These are phyloP conservation scores for Chloranthus sessilifolius DNA, from an alignment of 164 flowering plant genomes.

Conservation along the genomic window DNA sequence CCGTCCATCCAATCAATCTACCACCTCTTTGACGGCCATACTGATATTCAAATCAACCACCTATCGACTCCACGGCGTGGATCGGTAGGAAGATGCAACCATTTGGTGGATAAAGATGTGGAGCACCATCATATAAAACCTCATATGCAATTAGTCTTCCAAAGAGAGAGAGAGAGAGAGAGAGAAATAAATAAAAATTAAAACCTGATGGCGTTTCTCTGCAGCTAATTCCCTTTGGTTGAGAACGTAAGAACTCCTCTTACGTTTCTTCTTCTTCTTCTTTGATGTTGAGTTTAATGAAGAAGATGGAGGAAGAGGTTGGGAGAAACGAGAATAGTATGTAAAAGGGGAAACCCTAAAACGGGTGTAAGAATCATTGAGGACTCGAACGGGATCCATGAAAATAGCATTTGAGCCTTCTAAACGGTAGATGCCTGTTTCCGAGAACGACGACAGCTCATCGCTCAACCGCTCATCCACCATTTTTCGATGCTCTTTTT, in stretches of 20 bases:
- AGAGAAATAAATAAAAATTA: not conserved
- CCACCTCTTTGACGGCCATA: too few species aligned
- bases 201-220: conserved; percentile 73
- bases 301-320: too few species aligned
- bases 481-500: too few species aligned
- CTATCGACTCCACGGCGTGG: too few species aligned
- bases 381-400: conserved; percentile 79
- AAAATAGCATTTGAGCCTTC: conserved; percentile 36
- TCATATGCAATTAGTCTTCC: too few species aligned
- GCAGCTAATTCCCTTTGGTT: conserved; percentile 67
- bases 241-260: conserved; percentile 25
- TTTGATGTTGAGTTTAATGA: not conserved
- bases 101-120: too few species aligned
- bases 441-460: conserved; percentile 30
- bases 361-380: conserved; percentile 59
- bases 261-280: conserved; percentile 49
- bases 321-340: conserved; percentile 83
- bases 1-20: too few species aligned
- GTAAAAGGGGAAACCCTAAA: conserved; percentile 60
- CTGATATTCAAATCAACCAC: too few species aligned
- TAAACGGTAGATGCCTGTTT: conserved; percentile 59
- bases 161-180: not conserved
- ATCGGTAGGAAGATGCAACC: too few species aligned
- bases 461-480: conserved; percentile 13
- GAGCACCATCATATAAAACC: too few species aligned